These are phyloP conservation scores for Smallanthus sonchifolius DNA, from an alignment of 129 eudicot species.

Conservation along the genomic window DNA sequence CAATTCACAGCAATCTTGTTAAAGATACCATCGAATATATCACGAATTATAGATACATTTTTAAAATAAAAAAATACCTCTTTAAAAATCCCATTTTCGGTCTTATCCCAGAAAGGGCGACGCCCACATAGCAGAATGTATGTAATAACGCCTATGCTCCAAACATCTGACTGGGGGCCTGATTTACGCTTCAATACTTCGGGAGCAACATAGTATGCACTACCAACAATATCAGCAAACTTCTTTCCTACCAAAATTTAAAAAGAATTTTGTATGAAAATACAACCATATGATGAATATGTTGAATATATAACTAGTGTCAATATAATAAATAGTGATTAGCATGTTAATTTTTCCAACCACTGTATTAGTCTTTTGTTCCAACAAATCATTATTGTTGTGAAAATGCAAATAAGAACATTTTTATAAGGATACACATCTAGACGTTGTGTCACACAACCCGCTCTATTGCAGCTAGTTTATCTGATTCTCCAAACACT, in stretches of 20 bases:
- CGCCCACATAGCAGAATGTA: conserved; percentile 94
- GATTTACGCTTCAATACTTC: conserved; percentile 94
- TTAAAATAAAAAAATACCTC: conserved; percentile 46
- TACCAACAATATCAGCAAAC: conserved; percentile 89
- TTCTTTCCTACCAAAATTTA: conserved; percentile 56
- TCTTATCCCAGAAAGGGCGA: conserved; percentile 98
- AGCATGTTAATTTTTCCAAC: too few species aligned
- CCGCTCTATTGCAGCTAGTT: not conserved
- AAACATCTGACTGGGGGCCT: conserved; percentile 96
- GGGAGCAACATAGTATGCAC: conserved; percentile 99
- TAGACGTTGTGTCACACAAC: not conserved
- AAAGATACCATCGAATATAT: not conserved
- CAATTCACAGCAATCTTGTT: not conserved
- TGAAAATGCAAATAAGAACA: too few species aligned
- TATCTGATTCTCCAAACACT: not conserved
- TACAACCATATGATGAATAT: not conserved
- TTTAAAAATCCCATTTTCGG: conserved; percentile 93
- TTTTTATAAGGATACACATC: not conserved
- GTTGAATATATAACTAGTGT: not conserved
- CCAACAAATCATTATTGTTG: too few species aligned
- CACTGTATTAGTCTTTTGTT: too few species aligned
- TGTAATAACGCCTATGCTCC: conserved; percentile 99
- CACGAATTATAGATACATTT: not conserved
- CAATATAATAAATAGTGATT: too few species aligned
- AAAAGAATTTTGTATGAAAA: not conserved